These are phyloP conservation scores for Biancaea sappan DNA, from an alignment of 306 rosid species.

Conservation along the genomic window DNA sequence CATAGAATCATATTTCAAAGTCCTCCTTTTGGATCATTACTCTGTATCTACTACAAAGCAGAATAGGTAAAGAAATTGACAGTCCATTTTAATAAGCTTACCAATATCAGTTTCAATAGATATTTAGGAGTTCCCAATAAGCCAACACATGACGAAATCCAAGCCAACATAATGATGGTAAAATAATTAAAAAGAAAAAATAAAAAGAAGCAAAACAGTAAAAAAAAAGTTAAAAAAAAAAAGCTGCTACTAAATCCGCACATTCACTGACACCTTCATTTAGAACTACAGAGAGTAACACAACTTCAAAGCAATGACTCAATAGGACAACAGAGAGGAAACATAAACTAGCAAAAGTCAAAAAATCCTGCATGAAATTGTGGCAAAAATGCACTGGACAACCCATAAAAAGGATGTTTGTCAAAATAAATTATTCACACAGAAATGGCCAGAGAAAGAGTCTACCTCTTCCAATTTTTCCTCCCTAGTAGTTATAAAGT, in stretches of 20 bases:
- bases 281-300: background rate
- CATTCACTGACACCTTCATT: background rate
- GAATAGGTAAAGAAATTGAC: background rate
- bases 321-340: background rate
- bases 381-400: too few species aligned
- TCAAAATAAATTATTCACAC: background rate
- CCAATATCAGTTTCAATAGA: background rate
- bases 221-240: too few species aligned
- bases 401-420: background rate
- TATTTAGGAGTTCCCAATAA: background rate
- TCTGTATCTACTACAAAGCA: too few species aligned
- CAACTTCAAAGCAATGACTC: background rate
- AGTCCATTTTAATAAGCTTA: background rate
- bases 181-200: too few species aligned
- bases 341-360: background rate
- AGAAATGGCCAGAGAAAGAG: background rate
- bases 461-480: conserved; percentile 68
- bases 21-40: too few species aligned
- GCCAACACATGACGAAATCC: background rate
- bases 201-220: too few species aligned
- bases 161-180: background rate
- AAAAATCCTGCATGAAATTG: background rate
- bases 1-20: background rate
- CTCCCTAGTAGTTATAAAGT: conserved; percentile 69
- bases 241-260: too few species aligned